Conservation (phyloP, 495 filamentous ascomycete species). For the Parmelia sp. region DNA sequence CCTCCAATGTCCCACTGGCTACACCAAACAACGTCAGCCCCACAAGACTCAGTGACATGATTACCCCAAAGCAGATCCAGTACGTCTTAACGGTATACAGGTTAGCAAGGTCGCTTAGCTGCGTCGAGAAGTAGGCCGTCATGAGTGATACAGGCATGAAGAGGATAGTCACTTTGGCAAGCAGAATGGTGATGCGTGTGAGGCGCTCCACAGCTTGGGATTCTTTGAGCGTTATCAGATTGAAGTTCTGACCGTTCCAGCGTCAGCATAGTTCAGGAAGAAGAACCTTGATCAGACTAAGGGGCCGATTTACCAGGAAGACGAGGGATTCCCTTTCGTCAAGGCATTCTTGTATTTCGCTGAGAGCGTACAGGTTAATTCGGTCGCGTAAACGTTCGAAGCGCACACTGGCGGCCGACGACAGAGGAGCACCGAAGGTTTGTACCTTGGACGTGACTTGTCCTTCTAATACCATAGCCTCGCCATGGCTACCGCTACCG, state of each 20-base stretch:
- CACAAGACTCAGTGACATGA: conserved; percentile 57
- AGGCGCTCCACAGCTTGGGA: conserved; percentile 71
- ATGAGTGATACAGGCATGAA: conserved; percentile 80
- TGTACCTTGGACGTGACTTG: conserved; percentile 25
- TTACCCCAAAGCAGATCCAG: conserved; percentile 66
- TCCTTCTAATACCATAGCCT: not conserved
- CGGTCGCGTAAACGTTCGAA: conserved; percentile 73
- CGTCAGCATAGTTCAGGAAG: conserved; percentile 21
- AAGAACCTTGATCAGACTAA: not conserved
- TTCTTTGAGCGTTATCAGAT: conserved; percentile 79
- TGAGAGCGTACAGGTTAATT: conserved; percentile 71
- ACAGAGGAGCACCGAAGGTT: conserved; percentile 52
- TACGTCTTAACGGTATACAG: conserved; percentile 58
- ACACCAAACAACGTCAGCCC: conserved; percentile 45
- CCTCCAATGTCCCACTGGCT: conserved; percentile 46
- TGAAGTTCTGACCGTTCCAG: conserved; percentile 59
- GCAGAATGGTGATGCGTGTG: conserved; percentile 71
- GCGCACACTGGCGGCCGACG: conserved; percentile 58
- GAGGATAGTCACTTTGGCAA: conserved; percentile 76
- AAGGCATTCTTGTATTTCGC: conserved; percentile 72
- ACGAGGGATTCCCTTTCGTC: conserved; percentile 73
- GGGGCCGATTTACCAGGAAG: conserved; percentile 46
- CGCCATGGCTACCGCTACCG: not conserved
- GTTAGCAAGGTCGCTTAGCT: conserved; percentile 52
- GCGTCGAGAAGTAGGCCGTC: conserved; percentile 76